Conservation (phyloP, 2,329 filamentous ascomycete species). For the Penicillium italicum region DNA sequence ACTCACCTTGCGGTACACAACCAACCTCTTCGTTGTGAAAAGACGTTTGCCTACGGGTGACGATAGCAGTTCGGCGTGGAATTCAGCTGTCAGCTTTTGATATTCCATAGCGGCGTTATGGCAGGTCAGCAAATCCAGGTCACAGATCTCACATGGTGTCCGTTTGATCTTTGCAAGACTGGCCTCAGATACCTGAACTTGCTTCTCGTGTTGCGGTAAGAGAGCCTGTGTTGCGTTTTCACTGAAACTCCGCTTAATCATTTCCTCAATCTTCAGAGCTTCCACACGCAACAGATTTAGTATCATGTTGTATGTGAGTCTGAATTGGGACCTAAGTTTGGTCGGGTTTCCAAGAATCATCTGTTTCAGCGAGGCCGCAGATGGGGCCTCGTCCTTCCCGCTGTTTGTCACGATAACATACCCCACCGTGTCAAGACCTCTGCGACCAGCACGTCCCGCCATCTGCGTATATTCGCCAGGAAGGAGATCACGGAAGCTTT, state of each 20-base stretch:
- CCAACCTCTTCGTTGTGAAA: slow-evolving; percentile 69
- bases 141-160: slow-evolving; percentile 77
- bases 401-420: slow-evolving; percentile 87
- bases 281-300: slow-evolving; percentile 91
- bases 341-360: slow-evolving; percentile 97
- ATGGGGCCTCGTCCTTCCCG: slow-evolving; percentile 81
- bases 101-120: slow-evolving; percentile 80
- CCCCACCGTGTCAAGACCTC: slow-evolving; percentile 87
- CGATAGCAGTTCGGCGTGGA: slow-evolving; percentile 71
- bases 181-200: slow-evolving; percentile 85
- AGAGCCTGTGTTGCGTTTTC: slow-evolving; percentile 95
- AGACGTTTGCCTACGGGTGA: slow-evolving; percentile 80
- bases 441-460: slow-evolving; percentile 88
- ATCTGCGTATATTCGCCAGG: slow-evolving; percentile 98
- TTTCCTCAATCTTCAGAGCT: slow-evolving; percentile 96
- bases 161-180: slow-evolving; percentile 87
- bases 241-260: slow-evolving; percentile 99
- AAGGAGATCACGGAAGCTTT: slow-evolving; percentile 82
- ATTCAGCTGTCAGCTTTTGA: slow-evolving; percentile 71
- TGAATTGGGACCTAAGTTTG: slow-evolving; percentile 92
- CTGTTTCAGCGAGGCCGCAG: slow-evolving; percentile 73
- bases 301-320: slow-evolving; percentile 99
- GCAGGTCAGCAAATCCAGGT: slow-evolving; percentile 72
- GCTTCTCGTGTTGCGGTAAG: slow-evolving; percentile 91
- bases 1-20: slow-evolving; percentile 69